Evolutionary conservation across 2,329 filamentous ascomycete species (phyloP), one percentile per base, ranked within the genome.

Genomic region (Sporothrix phasma): DNA sequence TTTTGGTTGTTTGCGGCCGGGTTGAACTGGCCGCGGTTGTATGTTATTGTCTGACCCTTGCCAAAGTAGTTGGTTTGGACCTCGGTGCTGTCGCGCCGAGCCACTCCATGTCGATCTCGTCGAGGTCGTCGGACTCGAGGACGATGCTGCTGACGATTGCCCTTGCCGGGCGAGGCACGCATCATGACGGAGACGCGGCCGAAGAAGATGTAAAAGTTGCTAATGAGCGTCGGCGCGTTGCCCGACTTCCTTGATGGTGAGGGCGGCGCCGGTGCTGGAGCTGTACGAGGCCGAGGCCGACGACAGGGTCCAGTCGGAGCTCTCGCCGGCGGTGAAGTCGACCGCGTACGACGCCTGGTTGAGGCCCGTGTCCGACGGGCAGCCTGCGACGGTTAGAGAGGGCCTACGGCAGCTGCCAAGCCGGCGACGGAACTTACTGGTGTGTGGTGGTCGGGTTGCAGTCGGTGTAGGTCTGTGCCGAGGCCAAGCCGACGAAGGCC

Each of bases 51-150:
- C 72, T 84, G 71, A 34, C 80, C 81, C 72, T 82, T 82, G 68
- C 80, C 80, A 79, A 83, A 62, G 70, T 81, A 83, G 73, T 83
- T 82, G 66, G 75, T 80, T 67, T 82, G 72, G 5, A 78, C 77
- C 10, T 74, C 64, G 70, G 69, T 64, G 68, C 49, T 62, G 54
- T 17, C 67, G n/a, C 68, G 37, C 74, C 74, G 10, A 76, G 67
- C 71, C 74, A 77, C 66, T 76, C 75, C 77, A 78, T 82, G 70
- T 83, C 81, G 63, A 83, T 77, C 73, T 84, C 81, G 67, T 83
- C 81, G 1, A 81, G 74, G 65, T 76, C 76, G 69, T 81, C 77
- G 4, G 80, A 79, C 71, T 81, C 75, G 60, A 82, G 70, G 17
- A 82, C 80, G 63, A 80, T 76, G 65, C 74, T 77, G 67, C 76